Evolutionary conservation across 148 eudicot species (phyloP).

Genomic region (Cornus controversa): DNA sequence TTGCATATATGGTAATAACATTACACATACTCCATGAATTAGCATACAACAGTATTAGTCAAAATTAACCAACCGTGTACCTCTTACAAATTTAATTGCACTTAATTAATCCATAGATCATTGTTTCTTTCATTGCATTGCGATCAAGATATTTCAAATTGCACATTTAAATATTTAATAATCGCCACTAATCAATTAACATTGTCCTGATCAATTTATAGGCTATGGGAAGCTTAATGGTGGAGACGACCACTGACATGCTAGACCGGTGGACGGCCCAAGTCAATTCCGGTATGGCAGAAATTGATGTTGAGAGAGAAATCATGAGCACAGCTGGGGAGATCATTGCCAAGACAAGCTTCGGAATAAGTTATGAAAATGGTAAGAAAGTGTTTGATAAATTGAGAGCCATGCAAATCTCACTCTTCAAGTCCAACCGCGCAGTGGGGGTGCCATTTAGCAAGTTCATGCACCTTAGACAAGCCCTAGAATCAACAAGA

Average conservation of each 20-base stretch:
- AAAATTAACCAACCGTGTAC: no score
- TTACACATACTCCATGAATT: no score
- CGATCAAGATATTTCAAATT: no score
- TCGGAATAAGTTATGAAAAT: conserved; percentile 54
- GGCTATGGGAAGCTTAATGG: conserved; percentile 84
- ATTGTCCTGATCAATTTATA: conserved; percentile 14
- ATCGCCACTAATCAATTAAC: not conserved
- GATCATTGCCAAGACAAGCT: conserved; percentile 78
- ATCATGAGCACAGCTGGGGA: conserved; percentile 70
- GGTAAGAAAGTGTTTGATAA: conserved; percentile 55
- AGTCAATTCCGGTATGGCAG: conserved; percentile 35
- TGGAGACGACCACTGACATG: conserved; percentile 65
- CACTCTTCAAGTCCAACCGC: conserved; percentile 65
- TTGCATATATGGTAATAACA: no score
- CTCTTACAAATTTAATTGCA: no score
- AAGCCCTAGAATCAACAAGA: conserved; percentile 53
- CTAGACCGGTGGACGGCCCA: conserved; percentile 53
- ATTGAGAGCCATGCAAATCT: conserved; percentile 61
- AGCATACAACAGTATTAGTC: no score
- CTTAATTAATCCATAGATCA: no score
- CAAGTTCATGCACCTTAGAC: conserved; percentile 38
- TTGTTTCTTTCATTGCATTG: no score
- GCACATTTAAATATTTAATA: no score
- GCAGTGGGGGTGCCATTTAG: conserved; percentile 85
- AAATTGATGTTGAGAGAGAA: conserved; percentile 75